Evolutionary conservation across 1,284 basidiomycete species (phyloP).

Genomic region (Microbotryomycetes sp.): DNA sequence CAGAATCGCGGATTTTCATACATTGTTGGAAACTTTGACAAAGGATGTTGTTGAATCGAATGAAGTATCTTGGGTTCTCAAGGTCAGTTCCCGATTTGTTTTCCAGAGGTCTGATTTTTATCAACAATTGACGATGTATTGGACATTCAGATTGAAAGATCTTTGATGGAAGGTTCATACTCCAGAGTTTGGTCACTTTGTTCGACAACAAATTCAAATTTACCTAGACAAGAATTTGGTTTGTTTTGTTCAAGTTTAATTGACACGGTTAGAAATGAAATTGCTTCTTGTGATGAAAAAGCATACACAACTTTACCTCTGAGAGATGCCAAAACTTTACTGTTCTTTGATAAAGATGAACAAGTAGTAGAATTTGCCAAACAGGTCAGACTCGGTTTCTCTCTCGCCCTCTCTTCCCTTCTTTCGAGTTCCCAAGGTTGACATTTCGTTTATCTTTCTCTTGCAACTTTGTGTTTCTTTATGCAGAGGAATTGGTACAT

Average conservation of each 20-base stretch:
- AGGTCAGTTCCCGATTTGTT: slow-evolving; percentile 12
- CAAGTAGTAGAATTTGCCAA: slow-evolving; percentile 72
- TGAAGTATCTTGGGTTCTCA: slow-evolving; percentile 32
- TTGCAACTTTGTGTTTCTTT: background rate
- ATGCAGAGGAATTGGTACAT: slow-evolving; percentile 43
- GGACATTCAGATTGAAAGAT: slow-evolving; percentile 57
- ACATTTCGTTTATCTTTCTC: background rate
- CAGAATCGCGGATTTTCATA: slow-evolving; percentile 96
- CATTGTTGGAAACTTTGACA: slow-evolving; percentile 86
- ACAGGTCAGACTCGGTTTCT: slow-evolving; percentile 43
- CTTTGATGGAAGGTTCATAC: slow-evolving; percentile 98
- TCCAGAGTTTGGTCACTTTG: slow-evolving; percentile 96
- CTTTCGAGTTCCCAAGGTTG: background rate
- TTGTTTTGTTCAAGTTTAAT: slow-evolving; percentile 85
- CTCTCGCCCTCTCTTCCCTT: background rate
- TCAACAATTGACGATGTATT: background rate
- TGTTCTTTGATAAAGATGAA: slow-evolving; percentile 75
- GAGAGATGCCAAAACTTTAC: slow-evolving; percentile 75
- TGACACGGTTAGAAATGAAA: slow-evolving; percentile 90
- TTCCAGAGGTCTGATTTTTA: slow-evolving; percentile 48
- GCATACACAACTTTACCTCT: slow-evolving; percentile 82
- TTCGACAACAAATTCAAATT: slow-evolving; percentile 12
- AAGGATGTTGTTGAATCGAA: slow-evolving; percentile 15
- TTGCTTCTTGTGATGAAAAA: slow-evolving; percentile 84
- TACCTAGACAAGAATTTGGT: slow-evolving; percentile 64